Conservation (phyloP, 2,329 filamentous ascomycete genomes). For the Herpomyces periplanetae region DNA sequence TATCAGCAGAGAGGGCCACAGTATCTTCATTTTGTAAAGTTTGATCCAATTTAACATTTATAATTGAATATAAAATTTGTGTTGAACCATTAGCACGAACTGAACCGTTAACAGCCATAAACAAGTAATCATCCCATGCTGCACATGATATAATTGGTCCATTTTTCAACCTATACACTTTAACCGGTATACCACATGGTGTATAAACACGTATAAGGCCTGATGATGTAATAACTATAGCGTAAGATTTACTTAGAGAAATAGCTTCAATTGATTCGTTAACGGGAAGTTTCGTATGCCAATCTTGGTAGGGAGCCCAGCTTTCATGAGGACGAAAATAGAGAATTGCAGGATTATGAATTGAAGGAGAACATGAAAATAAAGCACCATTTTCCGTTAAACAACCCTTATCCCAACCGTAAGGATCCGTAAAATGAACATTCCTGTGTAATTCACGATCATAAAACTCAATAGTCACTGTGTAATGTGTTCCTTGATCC, state of each 20-base stretch:
- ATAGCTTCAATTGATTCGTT: conserved; percentile 63
- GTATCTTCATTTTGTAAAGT: conserved; percentile 81
- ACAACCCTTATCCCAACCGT: conserved; percentile 80
- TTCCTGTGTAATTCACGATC: conserved; percentile 67
- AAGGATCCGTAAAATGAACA: conserved; percentile 90
- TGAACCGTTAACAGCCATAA: conserved; percentile 73
- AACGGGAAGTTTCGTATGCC: conserved; percentile 47
- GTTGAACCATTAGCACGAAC: conserved; percentile 36
- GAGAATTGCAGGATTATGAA: conserved; percentile 28
- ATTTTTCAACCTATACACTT: conserved; percentile 67
- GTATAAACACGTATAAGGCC: conserved; percentile 80
- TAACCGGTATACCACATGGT: conserved; percentile 54
- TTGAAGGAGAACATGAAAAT: conserved; percentile 32
- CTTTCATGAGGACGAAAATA: conserved; percentile 91
- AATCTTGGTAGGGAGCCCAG: conserved; percentile 66
- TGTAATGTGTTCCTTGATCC: conserved; percentile 54
- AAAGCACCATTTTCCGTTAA: conserved; percentile 38
- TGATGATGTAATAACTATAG: conserved; percentile 49
- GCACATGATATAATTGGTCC: conserved; percentile 64
- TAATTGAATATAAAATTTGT: conserved; percentile 52
- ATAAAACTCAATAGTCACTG: conserved; percentile 86
- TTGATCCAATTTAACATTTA: conserved; percentile 72
- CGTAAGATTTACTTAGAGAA: conserved; percentile 57
- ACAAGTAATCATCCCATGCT: conserved; percentile 77
- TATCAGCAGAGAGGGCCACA: conserved; percentile 36